Base-by-base conservation (phyloP, 1,139 yeast genomes). In the Pneumocystis sp. region DNA sequence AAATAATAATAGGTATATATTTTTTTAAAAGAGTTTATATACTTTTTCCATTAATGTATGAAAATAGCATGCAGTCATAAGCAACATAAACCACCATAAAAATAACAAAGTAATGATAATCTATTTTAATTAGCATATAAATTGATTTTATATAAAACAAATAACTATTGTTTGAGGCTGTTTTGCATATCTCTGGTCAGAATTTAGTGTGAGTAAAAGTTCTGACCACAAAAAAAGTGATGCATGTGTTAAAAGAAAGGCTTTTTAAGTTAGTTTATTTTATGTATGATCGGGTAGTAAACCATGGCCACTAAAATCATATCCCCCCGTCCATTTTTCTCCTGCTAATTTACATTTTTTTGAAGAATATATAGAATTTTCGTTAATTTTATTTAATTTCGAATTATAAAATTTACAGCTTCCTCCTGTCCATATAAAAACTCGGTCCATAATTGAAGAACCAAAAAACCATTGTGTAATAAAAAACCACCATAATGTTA, bases 231-330 rank as follows among this genome's bases (percentile, higher is more conserved):
- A 73, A 68, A 86, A 82, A 71, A 88, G 76, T 21, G 89, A 83
- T 66, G 93, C 82, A 68, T 89, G 86, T 2, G 88, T 83, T 66
- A 93, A 76, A 62, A 93, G 74, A 71, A 91, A 50, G 31, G 57
- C 57, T 50, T 50, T 50, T 8, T 12, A 50, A 25, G 25, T 50
- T 17, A 50, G 31, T 25, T 12, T 50, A 25, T 3, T 29, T 12
- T 45, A 25, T 50, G 31, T 25, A 25, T 25, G 34, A 50, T 50
- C 17, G 12, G 10, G n/a, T 12, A 25, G 17, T 34, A 15, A 93
- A 0, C 89, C 87, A 74, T 93, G 98, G 0, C 98, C 98, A 68
- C 95, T 86, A 17, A 97, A 96, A 76, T 93, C 98, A 73, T 89
- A 96, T 0, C 98, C 98, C 0, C 96, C 97, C 10, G 73, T 74